Conservation (phyloP, 2,329 filamentous ascomycete species). For the Eutypa lata region DNA sequence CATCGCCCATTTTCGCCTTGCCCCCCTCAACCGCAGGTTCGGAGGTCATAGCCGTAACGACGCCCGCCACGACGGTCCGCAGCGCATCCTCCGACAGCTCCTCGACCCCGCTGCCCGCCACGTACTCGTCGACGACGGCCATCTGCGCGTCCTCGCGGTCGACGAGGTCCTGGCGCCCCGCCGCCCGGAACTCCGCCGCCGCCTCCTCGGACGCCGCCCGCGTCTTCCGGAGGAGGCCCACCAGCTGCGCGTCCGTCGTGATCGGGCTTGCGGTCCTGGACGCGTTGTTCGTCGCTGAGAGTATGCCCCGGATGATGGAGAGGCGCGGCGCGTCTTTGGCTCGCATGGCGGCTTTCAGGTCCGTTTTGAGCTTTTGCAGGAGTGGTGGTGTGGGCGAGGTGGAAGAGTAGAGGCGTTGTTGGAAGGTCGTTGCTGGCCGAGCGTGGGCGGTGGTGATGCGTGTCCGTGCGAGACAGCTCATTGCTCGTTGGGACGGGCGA, state of each 20-base stretch:
- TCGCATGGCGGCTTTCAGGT: constrained; percentile 65
- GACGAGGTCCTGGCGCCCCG: constrained; percentile 64
- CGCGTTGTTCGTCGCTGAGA: constrained; percentile 70
- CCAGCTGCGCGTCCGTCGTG: constrained; percentile 65
- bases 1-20: constrained; percentile 53
- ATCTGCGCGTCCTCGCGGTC: constrained; percentile 68
- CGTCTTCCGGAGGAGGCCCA: constrained; percentile 64
- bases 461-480: constrained; percentile 16
- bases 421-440: background rate
- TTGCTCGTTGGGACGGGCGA: constrained; percentile 18
- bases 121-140: constrained; percentile 63
- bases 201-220: constrained; percentile 57
- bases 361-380: constrained; percentile 52
- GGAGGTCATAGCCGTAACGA: constrained; percentile 44
- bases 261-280: constrained; percentile 72
- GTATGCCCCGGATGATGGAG: constrained; percentile 63
- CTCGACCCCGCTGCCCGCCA: constrained; percentile 56
- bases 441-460: constrained; percentile 10
- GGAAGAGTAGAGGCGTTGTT: background rate
- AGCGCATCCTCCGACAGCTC: constrained; percentile 59
- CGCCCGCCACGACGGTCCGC: constrained; percentile 45
- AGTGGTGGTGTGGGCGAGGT: constrained; percentile 37
- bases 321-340: constrained; percentile 63
- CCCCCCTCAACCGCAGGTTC: constrained; percentile 12
- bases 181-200: constrained; percentile 59